phyloP scores from a whole-genome alignment of 2,329 filamentous ascomycete genomes.

The Balansia obtecta region DNA sequence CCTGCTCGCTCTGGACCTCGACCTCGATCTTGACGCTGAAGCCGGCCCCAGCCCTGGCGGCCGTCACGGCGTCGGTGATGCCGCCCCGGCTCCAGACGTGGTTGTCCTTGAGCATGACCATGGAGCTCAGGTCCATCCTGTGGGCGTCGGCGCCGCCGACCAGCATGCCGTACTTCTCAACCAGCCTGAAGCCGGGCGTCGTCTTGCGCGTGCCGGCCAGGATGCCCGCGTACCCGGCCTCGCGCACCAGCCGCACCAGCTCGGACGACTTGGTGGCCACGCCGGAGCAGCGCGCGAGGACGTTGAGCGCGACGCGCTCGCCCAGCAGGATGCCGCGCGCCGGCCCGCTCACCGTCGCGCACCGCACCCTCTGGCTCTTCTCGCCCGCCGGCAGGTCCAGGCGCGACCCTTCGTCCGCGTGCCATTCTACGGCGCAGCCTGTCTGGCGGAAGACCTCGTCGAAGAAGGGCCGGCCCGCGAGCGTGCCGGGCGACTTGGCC shows the following conservation, averaged over 20 bases:
- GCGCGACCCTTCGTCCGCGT: slow-evolving; percentile 59
- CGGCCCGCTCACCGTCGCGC: slow-evolving; percentile 78
- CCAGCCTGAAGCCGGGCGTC: slow-evolving; percentile 85
- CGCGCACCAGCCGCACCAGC: slow-evolving; percentile 43
- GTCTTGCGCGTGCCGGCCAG: slow-evolving; percentile 96
- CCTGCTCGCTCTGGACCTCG: slow-evolving; percentile 76
- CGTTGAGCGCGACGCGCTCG: slow-evolving; percentile 85
- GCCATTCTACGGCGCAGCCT: slow-evolving; percentile 87
- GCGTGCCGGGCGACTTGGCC: slow-evolving; percentile 61
- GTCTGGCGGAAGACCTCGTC: slow-evolving; percentile 84
- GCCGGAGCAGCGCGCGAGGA: slow-evolving; percentile 80
- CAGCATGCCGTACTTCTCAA: slow-evolving; percentile 97
- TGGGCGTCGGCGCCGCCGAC: slow-evolving; percentile 88
- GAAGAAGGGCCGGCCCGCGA: slow-evolving; percentile 91
- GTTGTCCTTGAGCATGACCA: slow-evolving; percentile 99
- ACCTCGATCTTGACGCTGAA: slow-evolving; percentile 95
- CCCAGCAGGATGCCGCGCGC: slow-evolving; percentile 73
- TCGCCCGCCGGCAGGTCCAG: slow-evolving; percentile 30
- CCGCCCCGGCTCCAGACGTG: slow-evolving; percentile 86
- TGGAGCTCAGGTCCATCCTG: slow-evolving; percentile 77
- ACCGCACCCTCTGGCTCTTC: slow-evolving; percentile 37
- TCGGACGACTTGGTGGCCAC: slow-evolving; percentile 59
- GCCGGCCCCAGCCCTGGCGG: slow-evolving; percentile 72
- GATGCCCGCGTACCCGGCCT: slow-evolving; percentile 64
- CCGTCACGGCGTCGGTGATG: slow-evolving; percentile 74